Evolutionary conservation across 2,329 filamentous ascomycete species (phyloP), one percentile per base, ranked within the genome.

Genomic region (Fusarium transvaalense): DNA sequence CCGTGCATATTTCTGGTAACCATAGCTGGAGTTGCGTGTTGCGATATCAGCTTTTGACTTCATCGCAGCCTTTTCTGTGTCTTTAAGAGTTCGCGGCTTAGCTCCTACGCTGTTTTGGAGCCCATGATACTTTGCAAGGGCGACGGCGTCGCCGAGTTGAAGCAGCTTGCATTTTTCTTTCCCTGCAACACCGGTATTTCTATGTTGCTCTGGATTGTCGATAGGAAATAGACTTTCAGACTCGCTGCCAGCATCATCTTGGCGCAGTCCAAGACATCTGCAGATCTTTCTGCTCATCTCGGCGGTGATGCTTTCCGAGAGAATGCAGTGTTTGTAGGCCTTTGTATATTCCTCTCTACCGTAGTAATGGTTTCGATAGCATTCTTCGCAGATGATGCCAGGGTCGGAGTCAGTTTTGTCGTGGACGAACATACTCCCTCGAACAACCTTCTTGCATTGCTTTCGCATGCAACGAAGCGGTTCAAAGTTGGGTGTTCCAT

Each of bases 381-480:
- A 72, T 29, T 50, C 57, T 39, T 72, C 69, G 19, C 69, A 72
- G 19, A 72, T 38, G 7, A 71, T 45, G 12, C 46, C 51, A 23
- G 63, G 54, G 10, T 61, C 34, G 3, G 48, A 19, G n/a, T 12
- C 47, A 23, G 29, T 12, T 25, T 23, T 32, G 10, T 71, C 34
- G 13, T 23, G 25, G 17, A 67, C 25, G 34, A 72, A 72, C 69
- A 72, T 72, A 32, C 69, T 72, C 17, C 69, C 69, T 19, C 66
- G 42, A 7, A 72, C 55, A 31, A 66, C 46, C 3, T 35, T 60
- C 10, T 63, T 68, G 37, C 69, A 72, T 19, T 58, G 60, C 34
- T 56, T 47, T n/a, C 37, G 48, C 54, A 63, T 62, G 29, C 69
- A 72, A 9, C 38, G 60, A 17, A 60, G 63, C 2, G 69, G 64